Evolutionary conservation across 768 basidiomycete genomes (phyloP).

Genomic region (Panaeolus papilionaceus): DNA sequence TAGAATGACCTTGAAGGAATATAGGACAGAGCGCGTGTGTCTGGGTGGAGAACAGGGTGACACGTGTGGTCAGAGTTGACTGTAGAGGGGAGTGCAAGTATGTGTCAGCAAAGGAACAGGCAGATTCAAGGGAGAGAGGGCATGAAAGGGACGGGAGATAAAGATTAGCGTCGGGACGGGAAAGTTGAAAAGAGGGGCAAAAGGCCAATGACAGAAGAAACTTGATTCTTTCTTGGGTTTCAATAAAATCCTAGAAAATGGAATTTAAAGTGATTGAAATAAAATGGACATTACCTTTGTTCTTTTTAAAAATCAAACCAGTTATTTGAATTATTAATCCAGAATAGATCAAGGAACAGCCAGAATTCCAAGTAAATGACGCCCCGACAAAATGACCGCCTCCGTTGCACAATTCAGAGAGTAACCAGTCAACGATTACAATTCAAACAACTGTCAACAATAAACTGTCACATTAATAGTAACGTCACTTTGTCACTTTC

Average conservation of each 20-base stretch:
- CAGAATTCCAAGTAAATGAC: not conserved
- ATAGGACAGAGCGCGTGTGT: conserved; percentile 5
- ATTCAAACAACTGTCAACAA: not conserved
- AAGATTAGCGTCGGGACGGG: conserved; percentile 3
- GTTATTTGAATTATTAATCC: not conserved
- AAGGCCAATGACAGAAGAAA: not conserved
- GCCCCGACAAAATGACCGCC: not conserved
- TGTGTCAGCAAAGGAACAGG: not conserved
- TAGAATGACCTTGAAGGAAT: conserved; percentile 1
- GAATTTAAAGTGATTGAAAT: too few species aligned
- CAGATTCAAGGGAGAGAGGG: not conserved
- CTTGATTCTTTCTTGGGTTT: too few species aligned
- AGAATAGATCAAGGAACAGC: not conserved
- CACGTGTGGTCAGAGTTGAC: conserved; percentile 9
- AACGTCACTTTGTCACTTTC: not conserved
- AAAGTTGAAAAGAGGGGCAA: conserved; percentile 2
- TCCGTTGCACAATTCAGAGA: not conserved
- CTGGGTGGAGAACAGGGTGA: not conserved
- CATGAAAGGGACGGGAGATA: not conserved
- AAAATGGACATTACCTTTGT: too few species aligned
- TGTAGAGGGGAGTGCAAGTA: not conserved
- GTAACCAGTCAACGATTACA: conserved; percentile 3
- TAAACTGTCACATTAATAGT: not conserved
- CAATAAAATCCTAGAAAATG: too few species aligned
- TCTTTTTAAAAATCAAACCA: too few species aligned